Evolutionary conservation across 176 grass and related monocot species (phyloP).

Genomic region (Ensete ventricosum): DNA sequence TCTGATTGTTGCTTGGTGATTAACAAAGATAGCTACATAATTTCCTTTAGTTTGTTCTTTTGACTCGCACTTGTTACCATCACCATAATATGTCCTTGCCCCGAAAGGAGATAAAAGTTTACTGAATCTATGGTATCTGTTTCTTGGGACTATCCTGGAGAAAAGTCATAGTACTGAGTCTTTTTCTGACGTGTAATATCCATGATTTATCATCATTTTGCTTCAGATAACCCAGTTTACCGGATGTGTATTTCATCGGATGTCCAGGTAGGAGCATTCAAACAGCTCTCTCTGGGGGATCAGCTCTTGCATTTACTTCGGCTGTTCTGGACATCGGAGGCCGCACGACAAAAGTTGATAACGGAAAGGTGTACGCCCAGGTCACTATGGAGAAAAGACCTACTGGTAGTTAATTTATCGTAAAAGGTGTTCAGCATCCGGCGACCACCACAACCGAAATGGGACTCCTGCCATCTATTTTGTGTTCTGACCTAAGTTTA

Average conservation of each 20-base stretch:
- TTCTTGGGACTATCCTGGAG: no score
- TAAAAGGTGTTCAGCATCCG: constrained; percentile 25
- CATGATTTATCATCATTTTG: not conserved
- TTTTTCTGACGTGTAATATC: no score
- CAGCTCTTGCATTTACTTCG: constrained; percentile 67
- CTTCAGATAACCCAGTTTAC: not conserved
- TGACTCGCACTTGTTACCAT: no score
- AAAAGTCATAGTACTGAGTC: no score
- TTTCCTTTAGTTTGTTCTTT: no score
- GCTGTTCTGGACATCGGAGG: constrained; percentile 61
- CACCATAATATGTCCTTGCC: no score
- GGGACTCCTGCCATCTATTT: not conserved
- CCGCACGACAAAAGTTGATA: constrained; percentile 70
- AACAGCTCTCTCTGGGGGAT: constrained; percentile 53
- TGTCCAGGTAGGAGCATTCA: constrained; percentile 68
- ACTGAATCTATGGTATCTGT: no score
- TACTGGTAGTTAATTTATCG: constrained; percentile 25
- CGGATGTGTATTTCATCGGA: not conserved
- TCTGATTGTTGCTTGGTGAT: no score
- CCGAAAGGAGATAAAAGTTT: no score
- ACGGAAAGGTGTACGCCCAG: constrained; percentile 59
- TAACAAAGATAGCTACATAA: no score
- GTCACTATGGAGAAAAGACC: constrained; percentile 72
- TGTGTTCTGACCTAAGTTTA: not conserved
- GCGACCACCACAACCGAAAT: constrained; percentile 25